Conservation (phyloP, 805 yeast species). For the Hanseniaspora mollemarum region DNA sequence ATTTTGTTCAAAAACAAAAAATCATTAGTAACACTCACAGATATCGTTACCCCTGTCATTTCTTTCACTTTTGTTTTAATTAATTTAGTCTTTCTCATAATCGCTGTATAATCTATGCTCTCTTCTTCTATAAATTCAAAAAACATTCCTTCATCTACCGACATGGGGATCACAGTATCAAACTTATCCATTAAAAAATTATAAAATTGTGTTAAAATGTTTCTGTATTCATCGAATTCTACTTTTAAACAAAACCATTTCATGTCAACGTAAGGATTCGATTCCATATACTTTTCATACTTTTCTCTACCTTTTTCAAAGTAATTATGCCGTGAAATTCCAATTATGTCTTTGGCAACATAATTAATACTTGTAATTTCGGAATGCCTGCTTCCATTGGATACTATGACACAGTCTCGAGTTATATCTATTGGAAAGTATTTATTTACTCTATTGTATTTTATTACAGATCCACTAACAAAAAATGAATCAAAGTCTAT, state of each 20-base stretch:
- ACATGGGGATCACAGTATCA: slow-evolving; percentile 61
- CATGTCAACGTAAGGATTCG: slow-evolving; percentile 50
- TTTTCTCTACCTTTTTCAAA: slow-evolving; percentile 47
- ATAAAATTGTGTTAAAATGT: slow-evolving; percentile 53
- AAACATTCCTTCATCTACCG: slow-evolving; percentile 79
- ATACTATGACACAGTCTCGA: slow-evolving; percentile 49
- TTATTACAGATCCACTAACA: slow-evolving; percentile 67
- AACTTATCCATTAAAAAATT: slow-evolving; percentile 35
- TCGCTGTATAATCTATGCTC: slow-evolving; percentile 24
- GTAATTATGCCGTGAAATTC: slow-evolving; percentile 89
- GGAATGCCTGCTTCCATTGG: slow-evolving; percentile 40
- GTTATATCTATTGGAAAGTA: slow-evolving; percentile 27
- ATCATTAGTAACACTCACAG: slow-evolving; percentile 34
- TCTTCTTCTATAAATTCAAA: slow-evolving; percentile 22
- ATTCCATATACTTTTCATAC: slow-evolving; percentile 44
- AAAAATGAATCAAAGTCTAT: slow-evolving; percentile 92
- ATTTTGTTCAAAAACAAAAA: slow-evolving; percentile 61
- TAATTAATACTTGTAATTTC: slow-evolving; percentile 92
- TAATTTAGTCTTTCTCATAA: slow-evolving; percentile 27
- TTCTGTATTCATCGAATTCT: slow-evolving; percentile 63
- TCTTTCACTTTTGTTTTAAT: slow-evolving; percentile 43
- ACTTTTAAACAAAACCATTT: slow-evolving; percentile 4
- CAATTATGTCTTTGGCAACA: slow-evolving; percentile 58
- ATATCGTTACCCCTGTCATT: slow-evolving; percentile 70
- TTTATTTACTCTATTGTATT: slow-evolving; percentile 36